These are phyloP conservation scores for Lentinus tigrinus DNA, from an alignment of 768 basidiomycete genomes.

Conservation along the genomic window DNA sequence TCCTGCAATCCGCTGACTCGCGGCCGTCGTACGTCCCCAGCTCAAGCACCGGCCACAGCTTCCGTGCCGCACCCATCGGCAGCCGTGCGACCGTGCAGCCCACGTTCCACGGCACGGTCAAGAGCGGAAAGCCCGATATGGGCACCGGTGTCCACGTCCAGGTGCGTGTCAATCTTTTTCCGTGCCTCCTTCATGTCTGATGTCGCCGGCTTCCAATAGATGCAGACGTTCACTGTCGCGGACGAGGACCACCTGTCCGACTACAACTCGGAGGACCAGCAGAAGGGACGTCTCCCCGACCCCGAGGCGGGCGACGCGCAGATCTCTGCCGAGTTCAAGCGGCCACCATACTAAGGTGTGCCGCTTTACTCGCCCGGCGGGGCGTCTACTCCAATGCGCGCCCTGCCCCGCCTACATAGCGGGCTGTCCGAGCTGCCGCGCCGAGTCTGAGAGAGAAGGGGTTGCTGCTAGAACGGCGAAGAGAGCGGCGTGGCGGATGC, in stretches of 20 bases:
- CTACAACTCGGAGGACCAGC: slow-evolving; percentile 53
- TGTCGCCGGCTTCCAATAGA: slow-evolving; percentile 36
- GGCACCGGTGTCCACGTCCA: slow-evolving; percentile 55
- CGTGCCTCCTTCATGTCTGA: not conserved
- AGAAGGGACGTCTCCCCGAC: slow-evolving; percentile 50
- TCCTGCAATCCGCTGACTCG: not conserved
- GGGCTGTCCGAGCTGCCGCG: too few species aligned
- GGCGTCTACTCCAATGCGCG: not conserved
- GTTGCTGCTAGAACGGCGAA: too few species aligned
- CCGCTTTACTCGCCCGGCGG: not conserved
- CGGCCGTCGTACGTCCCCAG: not conserved
- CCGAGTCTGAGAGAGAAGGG: too few species aligned
- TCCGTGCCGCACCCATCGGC: slow-evolving; percentile 49
- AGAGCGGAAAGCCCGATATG: slow-evolving; percentile 29
- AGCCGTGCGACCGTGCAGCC: slow-evolving; percentile 19
- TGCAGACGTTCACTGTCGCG: slow-evolving; percentile 53
- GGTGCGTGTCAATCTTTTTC: too few species aligned
- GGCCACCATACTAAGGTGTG: slow-evolving; percentile 14
- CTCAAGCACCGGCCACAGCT: slow-evolving; percentile 41
- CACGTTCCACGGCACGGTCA: slow-evolving; percentile 25
- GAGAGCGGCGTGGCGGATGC: too few species aligned
- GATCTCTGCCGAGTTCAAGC: slow-evolving; percentile 20
- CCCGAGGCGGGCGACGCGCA: slow-evolving; percentile 53
- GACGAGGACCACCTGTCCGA: slow-evolving; percentile 22
- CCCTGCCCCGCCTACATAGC: too few species aligned